Evolutionary conservation across 2,329 filamentous ascomycete genomes (phyloP).

Genomic region (Elsinoe necatrix): DNA sequence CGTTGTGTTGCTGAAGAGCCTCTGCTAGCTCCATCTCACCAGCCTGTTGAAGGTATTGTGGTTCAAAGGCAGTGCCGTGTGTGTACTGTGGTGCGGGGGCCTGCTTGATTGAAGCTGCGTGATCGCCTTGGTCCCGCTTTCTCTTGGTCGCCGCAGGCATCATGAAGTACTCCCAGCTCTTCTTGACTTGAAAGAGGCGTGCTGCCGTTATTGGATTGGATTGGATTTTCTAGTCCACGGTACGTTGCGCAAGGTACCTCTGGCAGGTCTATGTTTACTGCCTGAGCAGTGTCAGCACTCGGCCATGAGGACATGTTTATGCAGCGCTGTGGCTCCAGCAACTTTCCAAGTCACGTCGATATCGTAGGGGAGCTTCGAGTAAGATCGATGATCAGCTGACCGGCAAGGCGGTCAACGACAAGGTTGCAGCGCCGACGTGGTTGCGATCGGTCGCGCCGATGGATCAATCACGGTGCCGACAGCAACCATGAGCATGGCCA

Average conservation of each 20-base stretch:
- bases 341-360: background rate
- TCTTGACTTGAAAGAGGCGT: background rate
- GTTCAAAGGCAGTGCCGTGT: background rate
- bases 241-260: background rate
- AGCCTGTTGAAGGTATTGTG: background rate
- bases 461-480: background rate
- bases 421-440: background rate
- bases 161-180: background rate
- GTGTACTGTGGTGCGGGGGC: background rate
- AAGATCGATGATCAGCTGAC: background rate
- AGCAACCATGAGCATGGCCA: background rate
- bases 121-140: constrained; percentile 10
- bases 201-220: background rate
- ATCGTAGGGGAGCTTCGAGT: background rate
- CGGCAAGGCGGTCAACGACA: background rate
- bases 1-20: constrained; percentile 27
- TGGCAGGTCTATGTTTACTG: background rate
- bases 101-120: background rate
- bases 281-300: background rate
- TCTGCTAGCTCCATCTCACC: constrained; percentile 27
- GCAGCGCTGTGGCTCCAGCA: background rate
- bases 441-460: background rate
- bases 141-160: constrained; percentile 3
- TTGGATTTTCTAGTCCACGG: background rate
- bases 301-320: background rate